These are phyloP conservation scores for Pulicaria dysenterica DNA, from an alignment of 129 eudicot genomes.

Conservation along the genomic window DNA sequence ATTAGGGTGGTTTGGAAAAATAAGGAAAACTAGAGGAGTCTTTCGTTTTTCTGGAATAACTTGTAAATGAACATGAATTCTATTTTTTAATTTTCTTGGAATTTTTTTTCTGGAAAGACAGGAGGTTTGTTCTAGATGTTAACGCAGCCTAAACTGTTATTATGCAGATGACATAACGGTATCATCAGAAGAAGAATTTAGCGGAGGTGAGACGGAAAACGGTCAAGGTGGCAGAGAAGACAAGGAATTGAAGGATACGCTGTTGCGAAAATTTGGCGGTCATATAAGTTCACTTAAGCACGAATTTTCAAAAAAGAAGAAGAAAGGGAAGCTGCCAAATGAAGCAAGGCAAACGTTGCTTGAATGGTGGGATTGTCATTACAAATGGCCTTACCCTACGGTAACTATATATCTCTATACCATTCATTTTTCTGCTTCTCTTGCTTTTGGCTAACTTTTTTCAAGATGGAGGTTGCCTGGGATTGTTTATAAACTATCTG, in stretches of 20 bases:
- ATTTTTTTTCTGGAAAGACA: too few relatives aligned
- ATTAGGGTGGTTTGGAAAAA: too few relatives aligned
- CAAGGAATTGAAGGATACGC: conserved; percentile 66
- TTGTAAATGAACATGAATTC: too few relatives aligned
- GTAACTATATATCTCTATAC: conserved; percentile 36
- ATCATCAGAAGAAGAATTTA: conserved; percentile 73
- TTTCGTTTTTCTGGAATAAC: too few relatives aligned
- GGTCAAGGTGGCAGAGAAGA: conserved; percentile 59
- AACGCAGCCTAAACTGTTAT: not conserved
- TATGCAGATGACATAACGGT: conserved; percentile 42
- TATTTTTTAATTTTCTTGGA: too few relatives aligned
- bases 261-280: conserved; percentile 67
- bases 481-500: too few relatives aligned
- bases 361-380: conserved; percentile 94
- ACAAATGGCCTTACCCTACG: conserved; percentile 97
- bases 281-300: conserved; percentile 67
- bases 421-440: not conserved
- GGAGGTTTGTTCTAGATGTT: too few relatives aligned
- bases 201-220: conserved; percentile 67
- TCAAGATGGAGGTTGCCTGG: too few relatives aligned
- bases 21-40: too few relatives aligned
- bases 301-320: conserved; percentile 81
- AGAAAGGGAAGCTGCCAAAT: conserved; percentile 88
- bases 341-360: conserved; percentile 78
- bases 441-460: not conserved